Percentiles rank a stretch among this genome's conserved stretches.
Conservation (phyloP, 2,329 filamentous ascomycete genomes). For the Purpureocillium takamizusanense region DNA sequence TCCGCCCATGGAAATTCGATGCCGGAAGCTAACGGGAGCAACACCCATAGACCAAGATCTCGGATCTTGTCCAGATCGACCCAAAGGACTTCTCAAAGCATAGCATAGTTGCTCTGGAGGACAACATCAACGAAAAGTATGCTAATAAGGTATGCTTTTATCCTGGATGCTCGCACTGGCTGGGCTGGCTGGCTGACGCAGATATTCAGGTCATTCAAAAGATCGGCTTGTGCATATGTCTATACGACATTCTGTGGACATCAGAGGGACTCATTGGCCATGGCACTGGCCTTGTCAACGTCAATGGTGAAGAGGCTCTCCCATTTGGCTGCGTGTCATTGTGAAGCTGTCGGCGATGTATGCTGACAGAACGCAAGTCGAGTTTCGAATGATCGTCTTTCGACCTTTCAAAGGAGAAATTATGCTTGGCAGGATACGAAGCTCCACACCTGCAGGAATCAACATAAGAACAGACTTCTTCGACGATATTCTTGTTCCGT, state of each 20-base stretch:
- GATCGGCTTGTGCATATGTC: conserved; percentile 84
- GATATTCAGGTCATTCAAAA: conserved; percentile 70
- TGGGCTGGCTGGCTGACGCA: background rate
- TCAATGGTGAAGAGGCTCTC: conserved; percentile 60
- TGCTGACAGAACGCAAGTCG: conserved; percentile 47
- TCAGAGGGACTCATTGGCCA: conserved; percentile 93
- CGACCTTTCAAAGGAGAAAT: conserved; percentile 94
- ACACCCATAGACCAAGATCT: conserved; percentile 69
- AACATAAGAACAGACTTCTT: conserved; percentile 85
- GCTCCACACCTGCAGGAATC: conserved; percentile 63
- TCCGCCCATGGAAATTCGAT: background rate
- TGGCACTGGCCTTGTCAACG: conserved; percentile 84
- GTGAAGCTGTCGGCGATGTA: too few relatives aligned
- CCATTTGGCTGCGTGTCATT: background rate
- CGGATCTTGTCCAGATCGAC: conserved; percentile 87
- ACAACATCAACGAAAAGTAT: conserved; percentile 96
- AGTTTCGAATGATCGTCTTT: conserved; percentile 90
- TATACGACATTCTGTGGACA: conserved; percentile 82
- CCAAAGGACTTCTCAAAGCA: conserved; percentile 82
- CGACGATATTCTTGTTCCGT: conserved; percentile 78
- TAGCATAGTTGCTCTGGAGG: conserved; percentile 78
- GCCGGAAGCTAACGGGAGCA: background rate
- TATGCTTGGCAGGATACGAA: conserved; percentile 74
- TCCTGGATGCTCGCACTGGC: background rate
- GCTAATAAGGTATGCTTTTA: conserved; percentile 63